Evolutionary conservation across 805 yeast genomes (phyloP).

Genomic region (Scheffersomyces coipomensis): DNA sequence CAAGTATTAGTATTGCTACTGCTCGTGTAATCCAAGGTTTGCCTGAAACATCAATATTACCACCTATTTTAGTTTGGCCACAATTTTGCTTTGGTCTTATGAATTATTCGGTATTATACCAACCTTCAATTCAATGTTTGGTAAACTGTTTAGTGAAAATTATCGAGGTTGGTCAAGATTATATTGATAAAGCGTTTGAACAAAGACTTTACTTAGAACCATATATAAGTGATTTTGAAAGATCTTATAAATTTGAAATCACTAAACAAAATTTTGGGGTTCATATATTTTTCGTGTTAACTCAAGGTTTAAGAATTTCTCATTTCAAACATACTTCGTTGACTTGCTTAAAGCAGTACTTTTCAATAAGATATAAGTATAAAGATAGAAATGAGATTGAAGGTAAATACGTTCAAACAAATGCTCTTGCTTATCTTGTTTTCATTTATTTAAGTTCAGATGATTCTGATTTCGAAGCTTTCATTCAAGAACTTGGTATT

Average conservation of each 20-base stretch:
- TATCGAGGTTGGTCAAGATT: constrained; percentile 18
- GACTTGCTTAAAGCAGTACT: constrained; percentile 41
- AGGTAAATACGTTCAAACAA: constrained; percentile 4
- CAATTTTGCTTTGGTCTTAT: constrained; percentile 28
- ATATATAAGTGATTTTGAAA: constrained; percentile 43
- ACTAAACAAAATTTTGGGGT: constrained; percentile 49
- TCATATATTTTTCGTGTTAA: constrained; percentile 44
- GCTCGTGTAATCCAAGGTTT: constrained; percentile 51
- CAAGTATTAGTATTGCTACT: constrained; percentile 44
- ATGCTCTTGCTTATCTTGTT: constrained; percentile 24
- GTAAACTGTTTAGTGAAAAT: constrained; percentile 24
- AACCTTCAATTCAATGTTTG: constrained; percentile 29
- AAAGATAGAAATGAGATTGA: constrained; percentile 11
- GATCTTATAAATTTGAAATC: constrained; percentile 34
- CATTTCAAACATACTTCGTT: constrained; percentile 52
- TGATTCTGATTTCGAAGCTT: constrained; percentile 21
- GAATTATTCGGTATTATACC: constrained; percentile 29
- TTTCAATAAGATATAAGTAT: constrained; percentile 42
- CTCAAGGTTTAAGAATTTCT: constrained; percentile 60
- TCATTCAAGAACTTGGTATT: constrained; percentile 20
- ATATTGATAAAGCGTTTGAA: constrained; percentile 25
- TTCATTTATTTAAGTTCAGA: constrained; percentile 29
- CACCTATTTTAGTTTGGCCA: constrained; percentile 52
- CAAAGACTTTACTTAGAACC: constrained; percentile 39
- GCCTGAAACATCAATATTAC: constrained; percentile 41